Evolutionary conservation across 345 rosid species (phyloP), one percentile per base, ranked within the genome.

Genomic region (Diplotaxis tenuifolia): DNA sequence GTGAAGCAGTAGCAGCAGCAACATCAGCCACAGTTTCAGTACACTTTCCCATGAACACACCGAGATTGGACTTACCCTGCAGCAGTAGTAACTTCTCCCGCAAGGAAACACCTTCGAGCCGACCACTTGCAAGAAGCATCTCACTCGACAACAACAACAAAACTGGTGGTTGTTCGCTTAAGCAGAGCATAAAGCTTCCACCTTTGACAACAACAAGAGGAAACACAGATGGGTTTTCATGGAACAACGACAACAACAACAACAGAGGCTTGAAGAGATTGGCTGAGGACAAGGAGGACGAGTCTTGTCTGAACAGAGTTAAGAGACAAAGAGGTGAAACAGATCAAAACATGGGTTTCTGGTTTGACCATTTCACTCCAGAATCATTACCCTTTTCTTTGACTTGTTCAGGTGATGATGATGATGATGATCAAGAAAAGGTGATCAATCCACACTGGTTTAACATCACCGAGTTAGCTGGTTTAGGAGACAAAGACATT

Each of bases 41-140:
- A 7, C 77, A 95, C 80, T 92, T 86, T 65, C 86, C 97, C 65
- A 95, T 95, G 99, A 92, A 81, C 96, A 89, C 99, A 66, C 98
- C 90, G 86, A 87, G 97, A 79, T 73, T 95, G 91, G 98, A 95
- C 79, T 82, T 95, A 84, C 94, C 91, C 68, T 87, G 94, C 74
- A 55, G 94, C 74, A 55, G 77, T 52, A 77, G 81, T 47, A 75
- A 86, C 79, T 92, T 89, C 71, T 71, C 97, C 20, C 87, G 91
- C 65, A 92, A 87, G 74, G 98, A 95, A 56, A 73, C 87, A 19
- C 79, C 96, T 2, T 38, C 81, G 0, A 72, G 0, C 58, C 69
- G 77, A 82, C 90, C 96, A 19, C 90, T 88, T 49, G 93, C 89
- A 66, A 80, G 89, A 29, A 89, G 96, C 32, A 87, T 89, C 25